Conservation (phyloP, 2,329 filamentous ascomycete genomes). For the Penicillium palitans region DNA sequence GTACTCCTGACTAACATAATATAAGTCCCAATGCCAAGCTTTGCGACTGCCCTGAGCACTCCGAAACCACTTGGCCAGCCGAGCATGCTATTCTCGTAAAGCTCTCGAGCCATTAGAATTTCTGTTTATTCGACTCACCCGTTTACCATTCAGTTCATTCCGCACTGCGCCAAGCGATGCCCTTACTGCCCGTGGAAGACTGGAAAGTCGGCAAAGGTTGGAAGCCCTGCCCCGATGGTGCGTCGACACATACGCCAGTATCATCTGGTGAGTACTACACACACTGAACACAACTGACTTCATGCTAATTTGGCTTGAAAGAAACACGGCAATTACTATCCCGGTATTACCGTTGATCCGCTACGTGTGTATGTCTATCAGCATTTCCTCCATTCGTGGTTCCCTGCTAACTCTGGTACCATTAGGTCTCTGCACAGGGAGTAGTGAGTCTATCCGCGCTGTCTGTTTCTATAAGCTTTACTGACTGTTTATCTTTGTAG, state of each 20-base stretch:
- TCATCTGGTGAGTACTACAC: neutral
- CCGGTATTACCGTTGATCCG: neutral
- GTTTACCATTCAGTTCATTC: neutral
- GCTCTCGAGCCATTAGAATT: neutral
- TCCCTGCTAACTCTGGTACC: neutral
- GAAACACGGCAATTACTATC: neutral
- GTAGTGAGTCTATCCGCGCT: neutral
- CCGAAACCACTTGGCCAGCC: neutral
- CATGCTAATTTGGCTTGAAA: neutral
- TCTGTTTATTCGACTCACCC: neutral
- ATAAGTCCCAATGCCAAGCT: neutral
- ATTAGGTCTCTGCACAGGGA: neutral
- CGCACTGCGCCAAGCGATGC: neutral
- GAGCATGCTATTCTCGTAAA: neutral
- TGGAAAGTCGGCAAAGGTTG: neutral
- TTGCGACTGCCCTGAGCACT: neutral
- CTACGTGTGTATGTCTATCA: neutral
- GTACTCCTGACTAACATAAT: neutral
- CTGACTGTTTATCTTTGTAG: neutral
- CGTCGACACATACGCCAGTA: neutral
- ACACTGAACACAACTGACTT: neutral
- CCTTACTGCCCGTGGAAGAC: neutral
- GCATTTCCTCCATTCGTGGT: neutral
- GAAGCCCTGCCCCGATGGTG: neutral
- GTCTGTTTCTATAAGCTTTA: neutral